Evolutionary conservation across 139 green algal species (phyloP), one percentile per base, ranked within the genome.

Genomic region (Chlamydomonas sp.): DNA sequence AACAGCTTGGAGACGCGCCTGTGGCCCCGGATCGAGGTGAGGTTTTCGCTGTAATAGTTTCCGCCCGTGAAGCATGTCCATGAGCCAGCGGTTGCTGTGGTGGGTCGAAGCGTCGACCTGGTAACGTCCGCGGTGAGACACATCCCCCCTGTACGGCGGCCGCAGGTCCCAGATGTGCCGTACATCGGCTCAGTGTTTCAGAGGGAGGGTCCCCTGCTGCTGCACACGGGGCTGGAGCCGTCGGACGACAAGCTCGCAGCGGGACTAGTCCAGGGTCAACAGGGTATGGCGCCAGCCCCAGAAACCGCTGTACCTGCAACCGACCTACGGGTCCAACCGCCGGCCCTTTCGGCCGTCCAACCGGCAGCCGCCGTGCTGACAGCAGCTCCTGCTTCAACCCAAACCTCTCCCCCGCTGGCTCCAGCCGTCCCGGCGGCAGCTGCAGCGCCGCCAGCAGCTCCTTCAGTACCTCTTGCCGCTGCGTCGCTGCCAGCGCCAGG

Each of bases 1-100:
- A 86, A 86, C 69, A 62, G 82, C 82, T 12, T 79, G 82, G 82
- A 86, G 61, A n/a, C 6, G 4, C 60, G 82, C n/a, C 9, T 79
- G 69, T 86, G 82, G 82, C 82, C 71, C 0, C 60, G 12, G 20
- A 0, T 86, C 6, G 12, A 31, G 71, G 82, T 86, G 71, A 12
- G 80, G 0, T 49, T 49, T 49, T 49, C 31, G 31, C 31, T 49
- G 31, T 49, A 49, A 49, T 49, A 49, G 31, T 49, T 49, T 49
- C 31, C 31, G 31, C 31, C 31, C 0, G 31, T 49, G 31, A 49
- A 49, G 31, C 31, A 49, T 49, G 31, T 49, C 31, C 31, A 49
- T 49, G 31, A 49, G 31, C 31, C 31, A 49, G 31, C 31, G 31
- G 31, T 49, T 49, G 31, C 31, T 49, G 31, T 49, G 31, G 31